Conservation (phyloP, 768 basidiomycete genomes). For the Rhizopogon vinicolor region DNA sequence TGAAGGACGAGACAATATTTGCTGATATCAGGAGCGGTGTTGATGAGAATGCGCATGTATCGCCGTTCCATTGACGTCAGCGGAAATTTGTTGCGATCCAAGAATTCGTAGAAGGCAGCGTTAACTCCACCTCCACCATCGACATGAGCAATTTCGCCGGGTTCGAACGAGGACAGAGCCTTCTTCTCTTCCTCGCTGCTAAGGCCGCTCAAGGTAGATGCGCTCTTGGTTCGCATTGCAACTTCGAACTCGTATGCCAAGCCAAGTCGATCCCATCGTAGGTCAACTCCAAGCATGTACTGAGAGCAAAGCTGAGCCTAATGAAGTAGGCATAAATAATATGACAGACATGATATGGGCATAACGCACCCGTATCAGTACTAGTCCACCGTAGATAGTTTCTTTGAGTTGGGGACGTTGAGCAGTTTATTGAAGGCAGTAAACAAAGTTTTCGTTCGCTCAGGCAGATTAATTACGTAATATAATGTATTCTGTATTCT, state of each 20-base stretch:
- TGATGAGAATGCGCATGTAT: background rate
- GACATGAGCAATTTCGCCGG: constrained; percentile 9
- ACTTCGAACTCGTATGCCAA: constrained; percentile 7
- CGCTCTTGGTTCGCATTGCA: constrained; percentile 3
- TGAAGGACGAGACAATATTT: constrained; percentile 30
- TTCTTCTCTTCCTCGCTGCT: background rate
- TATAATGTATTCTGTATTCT: too few relatives aligned
- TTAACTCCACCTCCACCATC: constrained; percentile 5
- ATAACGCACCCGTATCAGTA: background rate
- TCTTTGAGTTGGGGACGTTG: too few relatives aligned
- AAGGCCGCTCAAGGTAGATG: background rate
- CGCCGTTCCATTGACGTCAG: constrained; percentile 1
- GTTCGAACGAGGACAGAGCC: constrained; percentile 1
- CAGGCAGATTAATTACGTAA: too few relatives aligned
- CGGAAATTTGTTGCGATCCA: background rate
- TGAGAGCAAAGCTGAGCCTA: background rate
- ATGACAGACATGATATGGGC: background rate
- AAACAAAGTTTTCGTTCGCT: too few relatives aligned
- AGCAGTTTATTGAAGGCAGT: background rate
- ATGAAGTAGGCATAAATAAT: background rate
- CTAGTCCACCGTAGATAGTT: background rate
- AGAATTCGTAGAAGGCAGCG: constrained; percentile 6
- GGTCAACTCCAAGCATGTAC: constrained; percentile 6
- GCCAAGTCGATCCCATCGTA: constrained; percentile 8
- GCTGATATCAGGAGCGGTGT: background rate